Conservation (phyloP, 345 rosid species). For the Euclidium syriacum region DNA sequence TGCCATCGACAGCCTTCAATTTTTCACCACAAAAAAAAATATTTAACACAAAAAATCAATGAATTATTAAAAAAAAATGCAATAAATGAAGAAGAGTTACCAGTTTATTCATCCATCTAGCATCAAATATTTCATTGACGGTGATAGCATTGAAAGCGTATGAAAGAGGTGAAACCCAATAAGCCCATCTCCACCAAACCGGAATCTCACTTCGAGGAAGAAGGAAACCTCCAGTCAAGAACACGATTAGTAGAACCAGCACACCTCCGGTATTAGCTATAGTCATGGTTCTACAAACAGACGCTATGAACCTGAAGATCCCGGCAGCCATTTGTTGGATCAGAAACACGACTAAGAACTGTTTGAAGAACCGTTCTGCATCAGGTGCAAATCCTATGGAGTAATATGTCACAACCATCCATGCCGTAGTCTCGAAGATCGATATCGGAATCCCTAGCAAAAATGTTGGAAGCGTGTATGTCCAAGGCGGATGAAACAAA, state of each 20-base stretch:
- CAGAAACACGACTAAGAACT: conserved; percentile 40
- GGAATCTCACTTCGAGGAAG: conserved; percentile 39
- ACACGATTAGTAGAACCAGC: conserved; percentile 25
- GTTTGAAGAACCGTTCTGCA: conserved; percentile 53
- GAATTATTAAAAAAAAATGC: not conserved
- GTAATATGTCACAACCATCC: conserved; percentile 41
- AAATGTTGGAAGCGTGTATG: conserved; percentile 31
- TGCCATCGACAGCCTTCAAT: conserved; percentile 44
- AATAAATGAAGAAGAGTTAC: conserved; percentile 5
- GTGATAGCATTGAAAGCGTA: conserved; percentile 48
- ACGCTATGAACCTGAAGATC: conserved; percentile 44
- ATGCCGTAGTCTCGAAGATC: conserved; percentile 25
- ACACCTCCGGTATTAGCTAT: conserved; percentile 42
- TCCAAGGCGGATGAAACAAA: conserved; percentile 37
- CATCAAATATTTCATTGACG: conserved; percentile 48
- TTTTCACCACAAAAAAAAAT: not conserved
- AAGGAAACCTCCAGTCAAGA: conserved; percentile 59
- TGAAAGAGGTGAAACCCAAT: conserved; percentile 58
- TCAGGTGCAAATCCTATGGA: conserved; percentile 67
- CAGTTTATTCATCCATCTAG: conserved; percentile 49
- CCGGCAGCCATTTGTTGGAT: conserved; percentile 44
- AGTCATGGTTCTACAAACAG: conserved; percentile 43
- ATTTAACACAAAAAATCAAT: not conserved
- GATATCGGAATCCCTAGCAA: conserved; percentile 34
- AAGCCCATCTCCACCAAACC: conserved; percentile 63